Percentiles rank a stretch among this genome's conserved stretches.
phyloP scores from a whole-genome alignment of 371 early-diverging fungal genomes.

The Dichotomocladium elegans region DNA sequence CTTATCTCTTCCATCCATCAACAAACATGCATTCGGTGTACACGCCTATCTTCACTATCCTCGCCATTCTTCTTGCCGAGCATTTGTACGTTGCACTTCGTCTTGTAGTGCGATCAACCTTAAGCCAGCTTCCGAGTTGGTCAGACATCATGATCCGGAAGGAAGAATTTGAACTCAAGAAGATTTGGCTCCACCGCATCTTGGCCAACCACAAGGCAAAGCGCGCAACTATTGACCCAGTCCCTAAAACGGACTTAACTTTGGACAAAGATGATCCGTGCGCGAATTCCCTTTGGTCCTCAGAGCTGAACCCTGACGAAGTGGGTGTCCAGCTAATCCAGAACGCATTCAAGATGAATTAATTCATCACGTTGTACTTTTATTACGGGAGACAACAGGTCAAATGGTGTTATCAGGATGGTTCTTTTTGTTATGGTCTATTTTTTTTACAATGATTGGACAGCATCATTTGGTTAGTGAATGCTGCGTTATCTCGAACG shows the following conservation, averaged over 20 bases:
- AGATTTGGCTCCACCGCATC: constrained; percentile 34
- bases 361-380: no score
- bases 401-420: no score
- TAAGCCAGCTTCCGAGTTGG: constrained; percentile 29
- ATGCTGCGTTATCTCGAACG: no score
- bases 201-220: background rate
- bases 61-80: constrained; percentile 40
- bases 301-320: background rate
- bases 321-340: background rate
- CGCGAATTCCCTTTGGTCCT: background rate
- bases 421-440: no score
- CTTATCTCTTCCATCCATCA: constrained; percentile 62
- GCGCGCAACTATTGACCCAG: background rate
- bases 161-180: constrained; percentile 39
- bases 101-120: constrained; percentile 19
- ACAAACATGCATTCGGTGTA: constrained; percentile 43
- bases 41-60: constrained; percentile 37
- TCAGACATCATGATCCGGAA: constrained; percentile 32
- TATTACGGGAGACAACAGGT: no score
- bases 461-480: no score
- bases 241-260: background rate
- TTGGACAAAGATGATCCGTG: background rate
- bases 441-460: no score
- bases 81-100: constrained; percentile 37
- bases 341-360: constrained; percentile 6